phyloP scores from a whole-genome alignment of 495 filamentous ascomycete species.

The Hyaloscypha hepaticicola region DNA sequence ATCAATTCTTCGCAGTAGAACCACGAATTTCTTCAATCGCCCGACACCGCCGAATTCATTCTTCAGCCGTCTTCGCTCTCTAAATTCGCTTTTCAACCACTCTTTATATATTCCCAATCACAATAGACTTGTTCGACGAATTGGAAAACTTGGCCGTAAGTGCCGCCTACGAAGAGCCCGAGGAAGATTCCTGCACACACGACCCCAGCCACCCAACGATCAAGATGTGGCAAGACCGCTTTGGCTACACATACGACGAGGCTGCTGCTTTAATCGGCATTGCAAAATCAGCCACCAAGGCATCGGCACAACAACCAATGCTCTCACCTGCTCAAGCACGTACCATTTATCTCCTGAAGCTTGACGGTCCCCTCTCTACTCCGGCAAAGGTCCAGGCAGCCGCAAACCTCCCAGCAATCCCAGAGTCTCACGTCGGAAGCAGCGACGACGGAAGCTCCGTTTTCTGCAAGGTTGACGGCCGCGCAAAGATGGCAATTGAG shows the following conservation, averaged over 20 bases:
- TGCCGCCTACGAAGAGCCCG: constrained; percentile 7
- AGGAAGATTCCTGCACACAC: neutral
- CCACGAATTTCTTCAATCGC: neutral
- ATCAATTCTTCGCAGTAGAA: neutral
- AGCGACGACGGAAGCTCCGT: constrained; percentile 17
- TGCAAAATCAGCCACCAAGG: constrained; percentile 9
- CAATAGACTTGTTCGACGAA: constrained; percentile 33
- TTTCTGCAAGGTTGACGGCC: constrained; percentile 31
- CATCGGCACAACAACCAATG: constrained; percentile 8
- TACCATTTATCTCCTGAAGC: constrained; percentile 33
- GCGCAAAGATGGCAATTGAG: constrained; percentile 23
- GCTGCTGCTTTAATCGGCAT: constrained; percentile 18
- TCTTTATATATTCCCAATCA: constrained; percentile 2
- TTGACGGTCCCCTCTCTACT: constrained; percentile 28
- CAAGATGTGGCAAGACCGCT: constrained; percentile 14
- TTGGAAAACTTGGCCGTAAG: constrained; percentile 30
- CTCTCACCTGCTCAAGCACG: constrained; percentile 23
- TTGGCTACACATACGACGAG: constrained; percentile 20
- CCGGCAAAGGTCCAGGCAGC: constrained; percentile 22
- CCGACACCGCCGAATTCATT: neutral
- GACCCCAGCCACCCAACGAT: constrained; percentile 14
- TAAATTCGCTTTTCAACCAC: neutral
- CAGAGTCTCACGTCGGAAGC: constrained; percentile 4
- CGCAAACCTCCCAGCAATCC: constrained; percentile 13
- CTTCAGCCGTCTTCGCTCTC: constrained; percentile 1